Conservation (phyloP, 306 rosid genomes). For the cucumber (Cucumis sativus) region DNA sequence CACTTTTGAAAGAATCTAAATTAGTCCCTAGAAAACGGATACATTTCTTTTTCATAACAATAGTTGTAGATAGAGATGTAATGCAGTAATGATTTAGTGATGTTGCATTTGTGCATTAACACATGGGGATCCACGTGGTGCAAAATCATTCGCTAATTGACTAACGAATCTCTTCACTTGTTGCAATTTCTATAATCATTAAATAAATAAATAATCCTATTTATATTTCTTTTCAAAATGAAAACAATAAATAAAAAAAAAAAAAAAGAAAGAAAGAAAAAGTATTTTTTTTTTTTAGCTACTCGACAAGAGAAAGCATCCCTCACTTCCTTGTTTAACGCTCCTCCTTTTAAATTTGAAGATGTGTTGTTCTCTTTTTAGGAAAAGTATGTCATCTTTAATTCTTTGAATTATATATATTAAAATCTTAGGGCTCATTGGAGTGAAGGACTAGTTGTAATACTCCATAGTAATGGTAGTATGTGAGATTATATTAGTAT, state of each 20-base stretch:
- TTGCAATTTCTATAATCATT: neutral
- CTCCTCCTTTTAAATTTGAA: neutral
- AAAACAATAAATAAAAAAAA: too few species aligned
- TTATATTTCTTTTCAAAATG: too few species aligned
- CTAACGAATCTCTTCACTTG: neutral
- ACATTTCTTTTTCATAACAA: neutral
- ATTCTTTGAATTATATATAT: too few species aligned
- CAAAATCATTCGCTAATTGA: neutral
- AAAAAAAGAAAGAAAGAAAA: neutral
- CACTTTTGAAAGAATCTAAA: too few species aligned
- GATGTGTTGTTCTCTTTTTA: neutral
- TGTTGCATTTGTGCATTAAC: neutral
- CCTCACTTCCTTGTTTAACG: neutral
- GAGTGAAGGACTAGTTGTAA: too few species aligned
- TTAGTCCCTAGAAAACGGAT: neutral
- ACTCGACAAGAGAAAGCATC: neutral
- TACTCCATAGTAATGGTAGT: too few species aligned
- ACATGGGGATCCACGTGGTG: neutral
- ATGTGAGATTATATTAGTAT: too few species aligned
- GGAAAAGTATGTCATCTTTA: too few species aligned
- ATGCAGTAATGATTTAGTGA: neutral
- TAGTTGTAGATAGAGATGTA: neutral
- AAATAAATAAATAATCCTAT: neutral
- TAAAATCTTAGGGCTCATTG: neutral
- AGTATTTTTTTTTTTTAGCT: neutral